phyloP scores from a whole-genome alignment of 192 early-diverging fungal genomes.

The Pilobolus umbonatus region DNA sequence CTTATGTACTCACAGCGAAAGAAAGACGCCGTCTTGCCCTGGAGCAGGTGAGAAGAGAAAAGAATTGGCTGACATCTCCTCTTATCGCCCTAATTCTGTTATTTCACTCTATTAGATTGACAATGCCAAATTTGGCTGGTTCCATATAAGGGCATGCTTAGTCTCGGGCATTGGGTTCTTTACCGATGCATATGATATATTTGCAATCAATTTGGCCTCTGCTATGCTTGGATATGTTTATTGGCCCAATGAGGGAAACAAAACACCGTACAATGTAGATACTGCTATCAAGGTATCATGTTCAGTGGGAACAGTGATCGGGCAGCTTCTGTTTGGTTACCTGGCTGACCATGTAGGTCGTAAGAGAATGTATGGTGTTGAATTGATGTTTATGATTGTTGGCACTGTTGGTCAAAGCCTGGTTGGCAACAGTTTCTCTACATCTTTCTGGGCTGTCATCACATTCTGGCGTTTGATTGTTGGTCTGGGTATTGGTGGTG shows the following conservation, averaged over 20 bases:
- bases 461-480: slow-evolving; percentile 89
- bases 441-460: slow-evolving; percentile 62
- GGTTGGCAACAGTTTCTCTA: slow-evolving; percentile 60
- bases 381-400: slow-evolving; percentile 89
- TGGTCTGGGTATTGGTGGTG: slow-evolving; percentile 92
- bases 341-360: slow-evolving; percentile 87
- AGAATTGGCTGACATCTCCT: too few species aligned
- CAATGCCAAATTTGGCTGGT: slow-evolving; percentile 73
- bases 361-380: slow-evolving; percentile 85
- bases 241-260: slow-evolving; percentile 36
- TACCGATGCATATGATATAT: slow-evolving; percentile 93
- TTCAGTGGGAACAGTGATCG: slow-evolving; percentile 85
- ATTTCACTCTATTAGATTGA: slow-evolving; percentile 43
- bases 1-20: not conserved
- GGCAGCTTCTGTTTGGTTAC: slow-evolving; percentile 81
- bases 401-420: slow-evolving; percentile 80
- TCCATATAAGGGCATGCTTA: slow-evolving; percentile 71
- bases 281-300: slow-evolving; percentile 85
- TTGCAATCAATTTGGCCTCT: slow-evolving; percentile 84
- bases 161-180: slow-evolving; percentile 80
- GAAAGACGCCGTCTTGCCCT: slow-evolving; percentile 20
- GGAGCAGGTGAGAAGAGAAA: slow-evolving; percentile 12
- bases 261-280: slow-evolving; percentile 66
- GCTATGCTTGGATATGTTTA: slow-evolving; percentile 79
- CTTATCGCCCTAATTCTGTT: too few species aligned